A percentile compares a stretch with the other conserved stretches of the same genome.
Evolutionary conservation across 306 rosid genomes (phyloP).

Genomic region (Castanopsis chinensis): DNA sequence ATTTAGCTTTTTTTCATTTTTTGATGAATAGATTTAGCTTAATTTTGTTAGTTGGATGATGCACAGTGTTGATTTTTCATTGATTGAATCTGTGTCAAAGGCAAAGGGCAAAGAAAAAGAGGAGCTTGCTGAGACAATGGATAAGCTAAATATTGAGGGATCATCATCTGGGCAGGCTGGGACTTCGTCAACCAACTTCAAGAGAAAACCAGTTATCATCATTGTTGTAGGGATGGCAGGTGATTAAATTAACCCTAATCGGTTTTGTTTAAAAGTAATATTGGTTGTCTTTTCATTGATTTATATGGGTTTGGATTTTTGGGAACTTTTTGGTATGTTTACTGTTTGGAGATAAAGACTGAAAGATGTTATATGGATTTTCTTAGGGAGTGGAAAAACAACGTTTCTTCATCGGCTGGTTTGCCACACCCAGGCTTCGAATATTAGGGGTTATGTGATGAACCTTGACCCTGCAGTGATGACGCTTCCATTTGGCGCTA

Average conservation of each 20-base stretch:
- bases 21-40: background rate
- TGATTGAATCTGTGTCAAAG: conserved; percentile 31
- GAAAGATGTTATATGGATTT: conserved; percentile 16
- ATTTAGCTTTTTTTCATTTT: background rate
- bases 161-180: conserved; percentile 53
- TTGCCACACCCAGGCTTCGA: conserved; percentile 52
- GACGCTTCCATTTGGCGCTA: conserved; percentile 77
- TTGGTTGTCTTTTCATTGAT: background rate
- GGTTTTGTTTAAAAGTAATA: background rate
- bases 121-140: conserved; percentile 55
- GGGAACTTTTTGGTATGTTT: background rate
- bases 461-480: conserved; percentile 94
- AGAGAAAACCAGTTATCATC: conserved; percentile 74
- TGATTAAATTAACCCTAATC: conserved; percentile 12
- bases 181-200: conserved; percentile 39
- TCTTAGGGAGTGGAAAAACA: conserved; percentile 88
- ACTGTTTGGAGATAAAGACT: background rate
- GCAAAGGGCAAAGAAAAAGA: conserved; percentile 50
- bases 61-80: background rate
- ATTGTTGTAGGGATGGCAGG: conserved; percentile 96
- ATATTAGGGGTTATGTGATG: conserved; percentile 69
- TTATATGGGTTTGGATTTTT: background rate
- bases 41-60: background rate
- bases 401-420: conserved; percentile 81
- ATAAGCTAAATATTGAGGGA: conserved; percentile 64